These are phyloP conservation scores for Lasiodiplodia hormozganensis DNA, from an alignment of 2,329 filamentous ascomycete genomes.

Conservation along the genomic window DNA sequence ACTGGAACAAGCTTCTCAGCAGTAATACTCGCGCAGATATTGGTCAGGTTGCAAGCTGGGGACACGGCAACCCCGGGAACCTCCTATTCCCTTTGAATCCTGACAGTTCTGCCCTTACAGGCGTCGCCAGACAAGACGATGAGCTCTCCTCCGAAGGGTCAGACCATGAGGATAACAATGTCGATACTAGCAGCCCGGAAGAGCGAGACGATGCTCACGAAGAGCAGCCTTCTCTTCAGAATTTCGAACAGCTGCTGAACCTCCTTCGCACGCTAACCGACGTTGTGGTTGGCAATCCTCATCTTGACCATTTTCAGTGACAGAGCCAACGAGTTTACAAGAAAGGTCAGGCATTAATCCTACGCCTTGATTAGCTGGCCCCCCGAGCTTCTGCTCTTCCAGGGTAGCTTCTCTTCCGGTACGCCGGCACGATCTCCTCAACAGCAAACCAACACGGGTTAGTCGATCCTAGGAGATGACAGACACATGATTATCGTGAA, in stretches of 20 bases:
- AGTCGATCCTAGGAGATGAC: not conserved
- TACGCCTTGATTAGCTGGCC: not conserved
- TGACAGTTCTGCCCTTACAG: not conserved
- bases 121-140: not conserved
- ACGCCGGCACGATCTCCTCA: not conserved
- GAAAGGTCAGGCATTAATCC: too few relatives aligned
- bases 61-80: not conserved
- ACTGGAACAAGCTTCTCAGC: not conserved
- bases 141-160: not conserved
- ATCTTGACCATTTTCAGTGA: not conserved
- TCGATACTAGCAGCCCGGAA: not conserved
- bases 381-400: not conserved
- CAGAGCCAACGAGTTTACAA: slow-evolving; percentile 16
- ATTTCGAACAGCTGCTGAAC: slow-evolving; percentile 4
- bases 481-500: not conserved
- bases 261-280: not conserved
- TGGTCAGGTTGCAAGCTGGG: slow-evolving; percentile 12
- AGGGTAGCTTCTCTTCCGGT: not conserved
- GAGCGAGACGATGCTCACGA: not conserved
- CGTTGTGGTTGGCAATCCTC: not conserved
- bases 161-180: not conserved
- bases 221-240: not conserved
- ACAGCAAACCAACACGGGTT: not conserved
- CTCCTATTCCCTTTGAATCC: slow-evolving; percentile 8
- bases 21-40: not conserved